Conservation (phyloP, 2,329 filamentous ascomycete species). For the Emergomyces pasteurianus region DNA sequence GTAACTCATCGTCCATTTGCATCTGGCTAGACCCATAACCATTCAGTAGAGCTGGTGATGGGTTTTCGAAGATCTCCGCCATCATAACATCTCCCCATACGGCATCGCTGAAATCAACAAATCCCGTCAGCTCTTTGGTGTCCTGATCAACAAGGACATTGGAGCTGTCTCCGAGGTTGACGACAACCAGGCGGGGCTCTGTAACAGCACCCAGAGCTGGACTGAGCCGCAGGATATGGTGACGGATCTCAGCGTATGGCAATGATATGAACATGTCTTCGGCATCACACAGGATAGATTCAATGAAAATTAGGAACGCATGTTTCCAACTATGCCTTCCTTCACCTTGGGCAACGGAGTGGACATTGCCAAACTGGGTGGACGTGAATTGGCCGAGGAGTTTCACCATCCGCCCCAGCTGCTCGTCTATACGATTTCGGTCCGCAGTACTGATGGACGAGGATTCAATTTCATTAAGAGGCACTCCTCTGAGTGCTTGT, state of each 20-base stretch:
- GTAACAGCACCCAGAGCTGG: slow-evolving; percentile 39
- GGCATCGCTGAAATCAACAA: slow-evolving; percentile 42
- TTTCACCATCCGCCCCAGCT: slow-evolving; percentile 27
- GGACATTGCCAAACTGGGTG: slow-evolving; percentile 39
- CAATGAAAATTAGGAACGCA: slow-evolving; percentile 41
- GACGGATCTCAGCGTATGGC: slow-evolving; percentile 44
- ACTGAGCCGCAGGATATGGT: slow-evolving; percentile 35
- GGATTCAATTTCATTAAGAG: slow-evolving; percentile 20
- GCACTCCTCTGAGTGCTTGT: slow-evolving; percentile 24
- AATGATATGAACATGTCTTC: slow-evolving; percentile 48
- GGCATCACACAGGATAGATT: slow-evolving; percentile 43
- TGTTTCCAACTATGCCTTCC: slow-evolving; percentile 42
- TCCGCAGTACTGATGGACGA: slow-evolving; percentile 19
- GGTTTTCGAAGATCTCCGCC: slow-evolving; percentile 37
- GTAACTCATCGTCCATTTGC: slow-evolving; percentile 14
- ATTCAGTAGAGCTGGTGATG: slow-evolving; percentile 24
- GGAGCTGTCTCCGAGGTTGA: slow-evolving; percentile 37
- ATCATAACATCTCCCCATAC: slow-evolving; percentile 47
- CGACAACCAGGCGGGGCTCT: slow-evolving; percentile 39
- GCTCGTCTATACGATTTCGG: slow-evolving; percentile 22
- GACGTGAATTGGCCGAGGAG: slow-evolving; percentile 36
- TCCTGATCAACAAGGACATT: slow-evolving; percentile 42
- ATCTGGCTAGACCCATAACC: slow-evolving; percentile 21
- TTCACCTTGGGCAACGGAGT: slow-evolving; percentile 34
- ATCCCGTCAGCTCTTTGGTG: slow-evolving; percentile 37